Conservation (phyloP, 306 rosid species). For the Medicago lupulina region DNA sequence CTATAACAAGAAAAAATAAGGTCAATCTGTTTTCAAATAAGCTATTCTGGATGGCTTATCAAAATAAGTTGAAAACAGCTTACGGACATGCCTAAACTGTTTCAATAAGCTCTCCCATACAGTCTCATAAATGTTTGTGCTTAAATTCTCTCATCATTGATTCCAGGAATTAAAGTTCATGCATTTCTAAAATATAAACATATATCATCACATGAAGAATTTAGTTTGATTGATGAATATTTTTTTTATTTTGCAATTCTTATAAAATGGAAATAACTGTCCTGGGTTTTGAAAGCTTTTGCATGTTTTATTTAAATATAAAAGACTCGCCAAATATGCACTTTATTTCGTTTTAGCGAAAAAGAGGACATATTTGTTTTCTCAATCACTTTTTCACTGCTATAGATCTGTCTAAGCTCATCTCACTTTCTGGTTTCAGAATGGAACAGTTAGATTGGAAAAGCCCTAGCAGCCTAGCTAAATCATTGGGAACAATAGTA, state of each 20-base stretch:
- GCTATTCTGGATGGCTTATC: too few relatives aligned
- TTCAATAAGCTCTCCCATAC: too few relatives aligned
- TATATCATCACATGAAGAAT: conserved; percentile 13
- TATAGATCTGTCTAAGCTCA: conserved; percentile 26
- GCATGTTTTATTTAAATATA: not conserved
- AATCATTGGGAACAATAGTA: conserved; percentile 68
- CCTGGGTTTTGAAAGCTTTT: conserved; percentile 16
- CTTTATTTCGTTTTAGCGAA: conserved; percentile 15
- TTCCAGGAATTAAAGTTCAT: too few relatives aligned
- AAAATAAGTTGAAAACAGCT: too few relatives aligned
- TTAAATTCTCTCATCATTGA: too few relatives aligned
- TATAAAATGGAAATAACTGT: not conserved
- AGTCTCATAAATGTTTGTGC: too few relatives aligned
- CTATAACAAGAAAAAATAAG: too few relatives aligned
- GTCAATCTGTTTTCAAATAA: too few relatives aligned
- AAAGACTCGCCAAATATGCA: conserved; percentile 1
- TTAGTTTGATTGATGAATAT: conserved; percentile 1
- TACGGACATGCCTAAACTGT: too few relatives aligned
- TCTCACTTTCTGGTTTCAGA: conserved; percentile 55
- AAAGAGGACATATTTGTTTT: conserved; percentile 22
- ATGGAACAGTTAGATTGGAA: conserved; percentile 72
- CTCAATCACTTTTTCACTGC: conserved; percentile 4
- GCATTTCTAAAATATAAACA: not conserved
- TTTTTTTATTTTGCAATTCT: not conserved
- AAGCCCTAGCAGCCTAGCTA: conserved; percentile 66